Percentiles rank a stretch among this genome's conserved stretches.
These are phyloP conservation scores for Papiliotrema terrestris DNA, from an alignment of 1,284 basidiomycete genomes.

Conservation along the genomic window DNA sequence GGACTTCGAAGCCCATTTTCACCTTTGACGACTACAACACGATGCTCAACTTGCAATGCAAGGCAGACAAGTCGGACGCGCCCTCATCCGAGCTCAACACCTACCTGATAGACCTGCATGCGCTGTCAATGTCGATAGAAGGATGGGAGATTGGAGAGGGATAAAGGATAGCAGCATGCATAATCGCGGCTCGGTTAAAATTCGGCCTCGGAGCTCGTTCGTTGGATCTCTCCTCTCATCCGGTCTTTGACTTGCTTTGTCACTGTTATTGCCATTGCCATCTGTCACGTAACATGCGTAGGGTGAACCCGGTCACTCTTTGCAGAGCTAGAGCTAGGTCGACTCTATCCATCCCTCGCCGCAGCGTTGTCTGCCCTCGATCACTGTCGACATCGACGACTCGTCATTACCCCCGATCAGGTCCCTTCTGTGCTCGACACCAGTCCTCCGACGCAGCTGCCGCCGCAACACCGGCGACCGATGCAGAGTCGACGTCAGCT, in stretches of 20 bases:
- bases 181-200: not conserved
- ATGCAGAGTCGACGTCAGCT: not conserved
- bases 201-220: not conserved
- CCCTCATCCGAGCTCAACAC: conserved; percentile 42
- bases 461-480: not conserved
- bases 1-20: conserved; percentile 59
- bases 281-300: not conserved
- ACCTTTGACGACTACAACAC: conserved; percentile 86
- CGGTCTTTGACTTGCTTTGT: no score
- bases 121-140: conserved; percentile 41
- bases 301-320: not conserved
- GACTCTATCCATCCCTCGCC: not conserved
- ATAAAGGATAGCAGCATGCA: not conserved
- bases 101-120: conserved; percentile 48
- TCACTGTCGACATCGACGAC: not conserved
- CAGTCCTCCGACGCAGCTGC: not conserved
- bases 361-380: not conserved
- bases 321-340: not conserved
- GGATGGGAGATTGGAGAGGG: conserved; percentile 26
- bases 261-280: no score
- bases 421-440: not conserved
- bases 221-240: not conserved
- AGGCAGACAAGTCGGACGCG: conserved; percentile 56
- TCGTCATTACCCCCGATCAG: not conserved
- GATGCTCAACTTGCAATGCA: conserved; percentile 83